Base-by-base conservation (phyloP, 306 rosid genomes). In the Rubus idaeus region DNA sequence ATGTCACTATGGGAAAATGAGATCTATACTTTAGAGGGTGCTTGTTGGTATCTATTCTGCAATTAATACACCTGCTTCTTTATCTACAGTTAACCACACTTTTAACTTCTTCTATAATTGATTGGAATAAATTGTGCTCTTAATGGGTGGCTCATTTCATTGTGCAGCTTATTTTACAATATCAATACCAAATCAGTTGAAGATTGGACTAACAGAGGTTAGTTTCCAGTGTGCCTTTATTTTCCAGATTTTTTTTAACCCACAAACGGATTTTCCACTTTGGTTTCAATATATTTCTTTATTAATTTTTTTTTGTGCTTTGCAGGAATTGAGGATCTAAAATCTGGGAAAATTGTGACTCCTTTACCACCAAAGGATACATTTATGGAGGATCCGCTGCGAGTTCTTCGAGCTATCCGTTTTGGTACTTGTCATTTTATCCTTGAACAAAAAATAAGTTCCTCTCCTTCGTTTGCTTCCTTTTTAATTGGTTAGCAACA, bases 371-470 rank as follows among this genome's bases (percentile, higher is more conserved):
- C 98, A 5, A 88, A 89, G 81, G 84, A 79, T 73, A 95, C 98
- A 53, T 95, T 95, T 87, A 84, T 92, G 89, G 97, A 95, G 80
- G 97, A 95, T 84, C 97, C 97, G 7, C 86, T 95, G 49, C 90
- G 97, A 77, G 98, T 92, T 81, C 96, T 92, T 78, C 88, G 98
- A 74, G 97, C 98, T 75, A 89, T 95, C 85, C 91, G 98, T 42
- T 95, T 95, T 79, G 93, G 97, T 95, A 88, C 13, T 53, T 60
- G 58, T 57, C 17, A 55, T 50, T 49, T 76, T 17, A 62, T 68
- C 70, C n/a, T 66, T 26, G 13, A 9, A 58, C n/a, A n/a, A 7
- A 10, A 37, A 1, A 37, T 5, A 60, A 6, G 3, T 11, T 26
- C 41, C 18, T 4, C 40, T 60, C 40, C 65, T 60, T 11, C 0